Evolutionary conservation across 345 rosid genomes (phyloP), one percentile per base, ranked within the genome.

Genomic region (Physaria fendleri): DNA sequence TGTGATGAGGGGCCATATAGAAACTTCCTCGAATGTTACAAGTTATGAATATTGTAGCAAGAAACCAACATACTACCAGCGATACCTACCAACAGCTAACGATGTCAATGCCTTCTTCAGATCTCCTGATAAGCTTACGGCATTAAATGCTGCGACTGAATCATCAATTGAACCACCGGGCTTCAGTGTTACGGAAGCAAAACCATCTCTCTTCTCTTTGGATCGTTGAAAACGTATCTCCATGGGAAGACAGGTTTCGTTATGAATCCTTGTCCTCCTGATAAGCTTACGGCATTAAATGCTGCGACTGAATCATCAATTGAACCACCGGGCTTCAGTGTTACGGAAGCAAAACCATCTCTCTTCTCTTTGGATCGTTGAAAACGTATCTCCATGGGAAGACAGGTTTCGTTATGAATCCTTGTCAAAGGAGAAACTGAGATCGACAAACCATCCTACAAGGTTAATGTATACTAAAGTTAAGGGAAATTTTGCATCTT

Each of bases 281-380:
- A n/a, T n/a, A n/a, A n/a, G 73, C 51, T 76, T 59, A 83, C 68
- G 48, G 98, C 94, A 77, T 83, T 90, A 77, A 85, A 79, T 33
- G 79, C 71, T 37, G 89, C 91, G 64, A 78, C 76, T 65, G 94
- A 85, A 69, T 91, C 96, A 82, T 91, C 98, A 73, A 87, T 55
- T 28, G 78, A 77, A 65, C 81, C 91, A 52, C 95, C 94, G 33
- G 77, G 79, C 76, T 85, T 82, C 61, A 91, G 74, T 49, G 75
- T 59, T 65, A 82, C 71, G 57, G 71, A 74, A 23, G 83, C 91
- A 78, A 71, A 81, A 23, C 66, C 82, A 74, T 78, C 81, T 59
- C 64, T 78, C 66, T 71, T 64, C 64, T 77, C 78, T 60, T 81
- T 77, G 46, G 87, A 81, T 62, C 91, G 66, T 68, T 76, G 92